Conservation (phyloP, 768 basidiomycete species). For the Lactarius evosmus region DNA sequence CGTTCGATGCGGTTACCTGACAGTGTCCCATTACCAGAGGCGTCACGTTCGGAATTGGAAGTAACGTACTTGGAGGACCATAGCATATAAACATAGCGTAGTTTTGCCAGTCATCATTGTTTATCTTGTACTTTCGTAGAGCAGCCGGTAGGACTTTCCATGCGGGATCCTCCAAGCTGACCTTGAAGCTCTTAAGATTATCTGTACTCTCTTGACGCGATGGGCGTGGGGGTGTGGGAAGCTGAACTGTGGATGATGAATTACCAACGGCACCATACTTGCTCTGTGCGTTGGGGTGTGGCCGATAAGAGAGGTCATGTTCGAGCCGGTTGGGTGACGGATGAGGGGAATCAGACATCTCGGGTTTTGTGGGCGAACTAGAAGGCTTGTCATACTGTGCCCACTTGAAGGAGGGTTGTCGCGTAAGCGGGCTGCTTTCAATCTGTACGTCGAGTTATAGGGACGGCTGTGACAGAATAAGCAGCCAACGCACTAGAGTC, state of each 20-base stretch:
- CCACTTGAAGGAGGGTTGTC: conserved; percentile 89
- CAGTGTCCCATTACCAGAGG: background rate
- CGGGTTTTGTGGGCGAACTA: conserved; percentile 77
- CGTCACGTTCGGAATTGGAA: background rate
- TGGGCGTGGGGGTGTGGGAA: conserved; percentile 42
- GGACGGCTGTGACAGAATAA: conserved; percentile 35
- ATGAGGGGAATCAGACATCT: conserved; percentile 68
- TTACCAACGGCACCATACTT: conserved; percentile 17
- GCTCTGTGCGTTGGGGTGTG: conserved; percentile 17
- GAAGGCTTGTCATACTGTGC: conserved; percentile 73
- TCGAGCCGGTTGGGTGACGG: conserved; percentile 76
- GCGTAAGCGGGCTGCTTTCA: conserved; percentile 49
- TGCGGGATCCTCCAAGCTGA: conserved; percentile 95
- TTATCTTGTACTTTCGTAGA: conserved; percentile 97
- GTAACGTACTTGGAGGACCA: conserved; percentile 73
- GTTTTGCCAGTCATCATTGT: conserved; percentile 97
- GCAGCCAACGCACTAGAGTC: conserved; percentile 16
- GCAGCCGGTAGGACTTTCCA: conserved; percentile 99
- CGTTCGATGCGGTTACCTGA: conserved; percentile 80
- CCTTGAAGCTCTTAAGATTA: conserved; percentile 93
- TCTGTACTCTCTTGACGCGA: conserved; percentile 62
- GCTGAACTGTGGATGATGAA: conserved; percentile 9
- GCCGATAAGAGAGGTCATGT: conserved; percentile 48
- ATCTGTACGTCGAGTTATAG: conserved; percentile 22
- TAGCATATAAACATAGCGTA: conserved; percentile 99